Evolutionary conservation across 257 asterid genomes (phyloP).

Genomic region (Solanum sejunctum): DNA sequence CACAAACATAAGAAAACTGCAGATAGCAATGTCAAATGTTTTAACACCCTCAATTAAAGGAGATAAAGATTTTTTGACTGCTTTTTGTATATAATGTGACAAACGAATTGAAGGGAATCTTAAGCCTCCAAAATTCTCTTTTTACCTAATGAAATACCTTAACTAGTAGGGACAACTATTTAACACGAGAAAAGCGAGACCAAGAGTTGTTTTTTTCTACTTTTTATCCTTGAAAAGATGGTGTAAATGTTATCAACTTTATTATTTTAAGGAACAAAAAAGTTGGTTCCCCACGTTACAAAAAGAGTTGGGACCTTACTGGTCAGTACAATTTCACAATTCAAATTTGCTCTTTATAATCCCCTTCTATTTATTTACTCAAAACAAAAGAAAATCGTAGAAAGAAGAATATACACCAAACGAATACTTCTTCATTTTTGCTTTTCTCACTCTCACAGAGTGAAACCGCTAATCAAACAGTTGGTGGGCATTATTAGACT

Average conservation of each 20-base stretch:
- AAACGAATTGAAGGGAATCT: neutral
- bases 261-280: neutral
- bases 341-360: neutral
- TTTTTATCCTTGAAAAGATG: neutral
- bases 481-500: neutral
- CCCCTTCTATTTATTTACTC: neutral
- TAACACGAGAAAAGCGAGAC: neutral
- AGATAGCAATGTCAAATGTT: neutral
- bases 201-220: neutral
- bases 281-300: neutral
- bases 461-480: neutral
- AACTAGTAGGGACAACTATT: neutral
- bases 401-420: neutral
- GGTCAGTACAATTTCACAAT: neutral
- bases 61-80: neutral
- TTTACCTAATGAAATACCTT: neutral
- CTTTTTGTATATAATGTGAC: neutral
- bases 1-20: neutral
- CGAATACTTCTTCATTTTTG: neutral
- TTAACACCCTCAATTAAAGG: neutral
- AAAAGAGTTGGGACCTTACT: neutral
- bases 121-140: neutral
- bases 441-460: neutral
- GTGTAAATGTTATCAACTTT: neutral
- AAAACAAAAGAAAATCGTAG: neutral